These are phyloP conservation scores for Solanum paucissectum DNA, from an alignment of 257 asterid genomes.

Conservation along the genomic window DNA sequence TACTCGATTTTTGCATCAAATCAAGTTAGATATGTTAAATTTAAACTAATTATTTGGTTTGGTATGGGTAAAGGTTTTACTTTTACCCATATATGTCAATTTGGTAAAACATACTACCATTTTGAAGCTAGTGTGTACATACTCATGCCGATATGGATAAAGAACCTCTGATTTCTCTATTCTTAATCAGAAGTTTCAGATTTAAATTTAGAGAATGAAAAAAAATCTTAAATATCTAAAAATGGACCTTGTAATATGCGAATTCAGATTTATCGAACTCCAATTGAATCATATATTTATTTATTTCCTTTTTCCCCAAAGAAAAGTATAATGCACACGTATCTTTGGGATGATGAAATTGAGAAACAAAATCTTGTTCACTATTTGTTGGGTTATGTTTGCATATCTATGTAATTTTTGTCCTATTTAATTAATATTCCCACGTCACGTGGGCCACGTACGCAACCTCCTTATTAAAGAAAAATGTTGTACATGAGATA, in stretches of 20 bases:
- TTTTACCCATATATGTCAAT: background rate
- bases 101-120: background rate
- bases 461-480: background rate
- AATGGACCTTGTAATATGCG: rapidly evolving
- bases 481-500: background rate
- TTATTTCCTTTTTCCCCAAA: background rate
- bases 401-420: background rate
- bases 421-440: background rate
- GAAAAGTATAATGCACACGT: background rate
- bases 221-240: rapidly evolving
- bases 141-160: background rate
- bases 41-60: background rate
- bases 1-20: background rate
- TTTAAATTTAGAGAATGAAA: background rate
- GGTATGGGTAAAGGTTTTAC: background rate
- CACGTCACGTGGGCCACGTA: background rate
- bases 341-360: background rate
- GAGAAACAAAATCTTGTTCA: no score
- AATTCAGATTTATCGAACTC: background rate
- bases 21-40: background rate
- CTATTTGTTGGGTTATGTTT: background rate
- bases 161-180: no score
- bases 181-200: background rate
- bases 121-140: background rate
- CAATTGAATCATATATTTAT: background rate